phyloP scores from a whole-genome alignment of 495 filamentous ascomycete species.

The Neurospora tetrasperma region DNA sequence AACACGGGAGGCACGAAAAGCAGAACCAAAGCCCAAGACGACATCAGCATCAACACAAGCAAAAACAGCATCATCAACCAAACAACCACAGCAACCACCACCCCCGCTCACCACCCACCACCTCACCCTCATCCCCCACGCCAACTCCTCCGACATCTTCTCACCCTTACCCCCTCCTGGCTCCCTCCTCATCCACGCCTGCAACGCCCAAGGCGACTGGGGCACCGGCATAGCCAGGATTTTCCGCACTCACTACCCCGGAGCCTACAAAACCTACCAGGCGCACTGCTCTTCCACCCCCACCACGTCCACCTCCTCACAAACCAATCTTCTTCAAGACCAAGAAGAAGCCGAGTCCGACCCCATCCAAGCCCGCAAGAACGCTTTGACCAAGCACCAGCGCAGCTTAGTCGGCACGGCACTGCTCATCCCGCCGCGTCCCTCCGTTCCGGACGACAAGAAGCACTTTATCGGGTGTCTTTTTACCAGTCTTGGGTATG shows the following conservation, averaged over 20 bases:
- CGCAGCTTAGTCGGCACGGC: slow-evolving; percentile 12
- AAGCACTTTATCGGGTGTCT: slow-evolving; percentile 22
- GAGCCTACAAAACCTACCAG: slow-evolving; percentile 11
- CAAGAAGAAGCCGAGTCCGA: neutral
- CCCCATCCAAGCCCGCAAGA: neutral
- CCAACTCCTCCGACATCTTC: slow-evolving; percentile 16
- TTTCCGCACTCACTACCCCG: slow-evolving; percentile 15
- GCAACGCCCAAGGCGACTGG: slow-evolving; percentile 19
- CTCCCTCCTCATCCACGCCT: slow-evolving; percentile 22
- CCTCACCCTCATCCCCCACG: slow-evolving; percentile 8
- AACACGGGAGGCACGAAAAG: neutral
- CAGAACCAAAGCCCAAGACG: neutral
- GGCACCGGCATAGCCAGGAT: slow-evolving; percentile 14
- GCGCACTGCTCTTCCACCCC: slow-evolving; percentile 9
- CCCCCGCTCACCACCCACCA: neutral
- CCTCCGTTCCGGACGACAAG: neutral
- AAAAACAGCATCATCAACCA: neutral
- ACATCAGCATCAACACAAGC: neutral
- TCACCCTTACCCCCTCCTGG: slow-evolving; percentile 9
- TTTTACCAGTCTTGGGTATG: neutral
- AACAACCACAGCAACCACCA: neutral
- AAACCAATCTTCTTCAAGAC: neutral
- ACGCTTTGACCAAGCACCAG: neutral
- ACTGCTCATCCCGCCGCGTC: slow-evolving; percentile 12
- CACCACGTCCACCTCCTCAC: neutral